Conservation (phyloP, 306 rosid species). For the Pterocarpus macrocarpus region DNA sequence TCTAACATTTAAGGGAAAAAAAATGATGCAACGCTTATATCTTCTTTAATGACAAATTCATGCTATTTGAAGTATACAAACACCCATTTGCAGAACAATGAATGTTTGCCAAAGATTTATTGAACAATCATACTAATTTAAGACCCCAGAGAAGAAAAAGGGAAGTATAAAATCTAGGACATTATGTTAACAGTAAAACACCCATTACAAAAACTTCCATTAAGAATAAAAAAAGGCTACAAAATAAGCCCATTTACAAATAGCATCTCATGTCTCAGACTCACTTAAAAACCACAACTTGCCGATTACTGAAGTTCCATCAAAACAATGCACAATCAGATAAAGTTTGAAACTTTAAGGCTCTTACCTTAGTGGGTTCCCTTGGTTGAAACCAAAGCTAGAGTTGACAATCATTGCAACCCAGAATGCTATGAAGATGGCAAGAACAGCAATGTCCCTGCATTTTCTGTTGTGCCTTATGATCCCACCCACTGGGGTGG, state of each 20-base stretch:
- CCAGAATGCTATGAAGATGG: constrained; percentile 91
- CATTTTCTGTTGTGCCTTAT: constrained; percentile 87
- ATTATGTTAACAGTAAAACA: not conserved
- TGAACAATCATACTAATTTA: constrained; percentile 18
- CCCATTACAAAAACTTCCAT: constrained; percentile 4
- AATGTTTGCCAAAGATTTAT: not conserved
- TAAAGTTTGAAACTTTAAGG: constrained; percentile 43
- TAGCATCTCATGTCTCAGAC: constrained; percentile 20
- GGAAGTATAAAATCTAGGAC: constrained; percentile 34
- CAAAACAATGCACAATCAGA: constrained; percentile 35
- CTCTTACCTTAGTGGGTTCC: constrained; percentile 86
- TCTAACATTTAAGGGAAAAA: not conserved
- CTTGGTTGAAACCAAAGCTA: constrained; percentile 94
- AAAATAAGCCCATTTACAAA: constrained; percentile 36
- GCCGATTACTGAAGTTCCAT: constrained; percentile 37
- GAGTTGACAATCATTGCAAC: constrained; percentile 97
- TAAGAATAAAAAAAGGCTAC: constrained; percentile 17
- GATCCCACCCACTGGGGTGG: constrained; percentile 75
- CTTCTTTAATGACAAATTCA: not conserved
- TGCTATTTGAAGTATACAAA: constrained; percentile 35
- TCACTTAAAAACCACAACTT: constrained; percentile 35
- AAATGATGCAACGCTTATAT: constrained; percentile 9
- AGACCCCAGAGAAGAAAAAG: constrained; percentile 8
- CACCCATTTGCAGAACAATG: constrained; percentile 1
- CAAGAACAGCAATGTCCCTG: constrained; percentile 75